Percentiles rank a stretch among this genome's conserved stretches.
These are phyloP conservation scores for Cordyceps cateniannulata DNA, from an alignment of 2,329 filamentous ascomycete genomes.

Conservation along the genomic window DNA sequence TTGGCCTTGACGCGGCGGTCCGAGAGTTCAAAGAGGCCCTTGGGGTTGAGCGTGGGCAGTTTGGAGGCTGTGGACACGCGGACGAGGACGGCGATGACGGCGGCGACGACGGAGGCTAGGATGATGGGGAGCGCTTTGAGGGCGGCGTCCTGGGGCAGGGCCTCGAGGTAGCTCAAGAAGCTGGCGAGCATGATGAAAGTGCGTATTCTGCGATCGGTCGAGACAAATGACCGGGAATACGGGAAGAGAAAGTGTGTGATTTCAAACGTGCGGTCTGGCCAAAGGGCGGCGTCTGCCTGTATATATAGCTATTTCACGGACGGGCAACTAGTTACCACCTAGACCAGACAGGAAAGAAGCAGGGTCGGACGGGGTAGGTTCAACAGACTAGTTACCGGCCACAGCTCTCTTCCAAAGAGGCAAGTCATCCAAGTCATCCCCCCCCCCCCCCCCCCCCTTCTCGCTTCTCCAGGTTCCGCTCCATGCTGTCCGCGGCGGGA, in stretches of 20 bases:
- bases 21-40: conserved; percentile 6
- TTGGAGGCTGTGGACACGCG: conserved; percentile 2
- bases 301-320: not conserved
- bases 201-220: not conserved
- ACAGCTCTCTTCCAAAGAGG: not conserved
- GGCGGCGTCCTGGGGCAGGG: conserved; percentile 1
- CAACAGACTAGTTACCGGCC: no score
- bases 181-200: conserved; percentile 1
- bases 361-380: not conserved
- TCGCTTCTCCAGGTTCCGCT: not conserved
- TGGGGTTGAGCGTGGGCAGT: conserved; percentile 9
- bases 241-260: not conserved
- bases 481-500: not conserved
- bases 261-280: not conserved
- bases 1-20: conserved; percentile 1
- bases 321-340: no score
- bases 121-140: conserved; percentile 7
- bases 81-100: conserved; percentile 1
- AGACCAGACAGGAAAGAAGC: no score
- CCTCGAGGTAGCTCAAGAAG: conserved; percentile 5
- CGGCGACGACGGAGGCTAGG: conserved; percentile 9
- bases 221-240: not conserved
- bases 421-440: not conserved
- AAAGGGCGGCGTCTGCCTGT: not conserved
- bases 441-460: no score